These are phyloP conservation scores for Lactarius trivialis DNA, from an alignment of 768 basidiomycete genomes.

Conservation along the genomic window DNA sequence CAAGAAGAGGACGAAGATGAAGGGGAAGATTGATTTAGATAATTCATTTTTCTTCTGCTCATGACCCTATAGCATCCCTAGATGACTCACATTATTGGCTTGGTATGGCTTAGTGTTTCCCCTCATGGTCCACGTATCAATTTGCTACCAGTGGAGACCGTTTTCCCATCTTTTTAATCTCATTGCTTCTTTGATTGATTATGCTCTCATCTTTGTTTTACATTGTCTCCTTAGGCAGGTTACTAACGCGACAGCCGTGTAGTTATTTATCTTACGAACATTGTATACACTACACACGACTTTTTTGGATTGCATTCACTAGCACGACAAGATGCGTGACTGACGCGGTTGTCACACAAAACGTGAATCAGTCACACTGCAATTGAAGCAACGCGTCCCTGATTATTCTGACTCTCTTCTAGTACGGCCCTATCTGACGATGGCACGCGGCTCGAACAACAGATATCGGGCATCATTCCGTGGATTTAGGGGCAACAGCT, in stretches of 20 bases:
- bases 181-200: constrained; percentile 14
- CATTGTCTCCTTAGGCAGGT: constrained; percentile 9
- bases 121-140: constrained; percentile 5
- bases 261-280: constrained; percentile 9
- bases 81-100: constrained; percentile 4
- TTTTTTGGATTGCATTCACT: too few relatives aligned
- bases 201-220: constrained; percentile 16
- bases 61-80: constrained; percentile 12
- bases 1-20: constrained; percentile 86
- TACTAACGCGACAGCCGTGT: constrained; percentile 15
- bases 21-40: constrained; percentile 40
- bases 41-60: background rate
- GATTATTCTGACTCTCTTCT: background rate
- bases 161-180: background rate
- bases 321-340: constrained; percentile 16
- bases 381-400: background rate
- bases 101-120: constrained; percentile 2
- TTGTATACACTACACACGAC: constrained; percentile 4
- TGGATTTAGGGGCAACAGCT: constrained; percentile 33
- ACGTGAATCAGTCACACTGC: background rate
- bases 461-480: constrained; percentile 34
- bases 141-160: background rate
- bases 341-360: constrained; percentile 15
- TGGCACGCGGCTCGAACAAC: constrained; percentile 19
- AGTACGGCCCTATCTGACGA: background rate